Conservation (phyloP, 805 yeast species). For the Clavispora phyllophila region DNA sequence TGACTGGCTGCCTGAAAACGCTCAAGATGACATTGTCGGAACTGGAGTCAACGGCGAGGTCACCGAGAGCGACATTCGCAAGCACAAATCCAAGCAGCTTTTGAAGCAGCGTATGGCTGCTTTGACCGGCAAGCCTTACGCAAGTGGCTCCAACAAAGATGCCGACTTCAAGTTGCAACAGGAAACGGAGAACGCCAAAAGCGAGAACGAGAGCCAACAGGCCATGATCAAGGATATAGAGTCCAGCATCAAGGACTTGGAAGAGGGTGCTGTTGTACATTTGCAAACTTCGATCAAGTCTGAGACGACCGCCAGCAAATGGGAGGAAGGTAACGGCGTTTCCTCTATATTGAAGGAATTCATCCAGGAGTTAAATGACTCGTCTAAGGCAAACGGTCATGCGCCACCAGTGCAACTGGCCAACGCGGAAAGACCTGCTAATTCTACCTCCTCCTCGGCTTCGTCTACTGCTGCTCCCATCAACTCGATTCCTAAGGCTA, state of each 20-base stretch:
- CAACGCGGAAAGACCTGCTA: not conserved
- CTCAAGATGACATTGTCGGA: conserved; percentile 50
- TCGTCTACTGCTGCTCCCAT: conserved; percentile 6
- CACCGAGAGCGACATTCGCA: conserved; percentile 77
- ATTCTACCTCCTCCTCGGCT: conserved; percentile 4
- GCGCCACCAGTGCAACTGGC: not conserved
- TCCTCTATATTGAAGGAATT: conserved; percentile 57
- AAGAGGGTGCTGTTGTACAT: conserved; percentile 40
- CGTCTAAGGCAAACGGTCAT: not conserved
- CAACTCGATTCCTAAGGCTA: conserved; percentile 18
- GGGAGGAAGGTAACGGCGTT: conserved; percentile 81
- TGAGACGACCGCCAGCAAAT: conserved; percentile 56
- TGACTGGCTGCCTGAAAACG: conserved; percentile 41
- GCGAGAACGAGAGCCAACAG: conserved; percentile 52
- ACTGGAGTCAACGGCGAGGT: conserved; percentile 84
- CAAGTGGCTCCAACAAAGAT: conserved; percentile 44
- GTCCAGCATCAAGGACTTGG: conserved; percentile 60
- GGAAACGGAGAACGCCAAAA: conserved; percentile 46
- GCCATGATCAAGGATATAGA: conserved; percentile 67
- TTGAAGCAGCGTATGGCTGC: conserved; percentile 88
- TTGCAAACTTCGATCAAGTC: conserved; percentile 39
- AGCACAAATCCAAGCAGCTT: conserved; percentile 73
- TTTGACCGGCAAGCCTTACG: conserved; percentile 68
- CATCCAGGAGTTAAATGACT: conserved; percentile 46
- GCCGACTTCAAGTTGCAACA: conserved; percentile 51